These are phyloP conservation scores for Saccharomycopsis amapae DNA, from an alignment of 805 yeast species.

Conservation along the genomic window DNA sequence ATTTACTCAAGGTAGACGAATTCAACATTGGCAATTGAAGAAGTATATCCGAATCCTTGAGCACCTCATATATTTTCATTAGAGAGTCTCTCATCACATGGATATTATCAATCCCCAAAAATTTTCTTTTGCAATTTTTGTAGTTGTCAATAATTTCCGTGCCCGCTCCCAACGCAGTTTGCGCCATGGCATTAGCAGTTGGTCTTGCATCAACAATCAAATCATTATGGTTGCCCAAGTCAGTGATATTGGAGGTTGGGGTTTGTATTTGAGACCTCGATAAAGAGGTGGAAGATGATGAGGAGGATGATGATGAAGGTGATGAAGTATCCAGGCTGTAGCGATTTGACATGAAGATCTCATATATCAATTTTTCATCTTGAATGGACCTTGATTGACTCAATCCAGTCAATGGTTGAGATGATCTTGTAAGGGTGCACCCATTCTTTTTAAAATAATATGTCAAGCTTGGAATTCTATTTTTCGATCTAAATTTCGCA, in stretches of 20 bases:
- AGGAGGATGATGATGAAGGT: background rate
- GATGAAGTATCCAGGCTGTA: slow-evolving; percentile 24
- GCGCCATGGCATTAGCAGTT: slow-evolving; percentile 90
- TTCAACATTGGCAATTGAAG: slow-evolving; percentile 42
- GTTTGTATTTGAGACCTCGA: background rate
- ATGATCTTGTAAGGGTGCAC: slow-evolving; percentile 77
- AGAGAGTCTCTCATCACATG: slow-evolving; percentile 91
- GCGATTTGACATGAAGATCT: slow-evolving; percentile 59
- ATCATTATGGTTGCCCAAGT: slow-evolving; percentile 37
- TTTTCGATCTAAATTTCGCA: slow-evolving; percentile 77
- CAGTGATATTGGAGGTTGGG: background rate
- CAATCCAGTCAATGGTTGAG: slow-evolving; percentile 90
- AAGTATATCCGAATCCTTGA: slow-evolving; percentile 62
- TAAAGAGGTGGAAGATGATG: background rate
- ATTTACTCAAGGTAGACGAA: slow-evolving; percentile 45
- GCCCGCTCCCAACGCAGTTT: slow-evolving; percentile 97
- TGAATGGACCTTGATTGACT: slow-evolving; percentile 84
- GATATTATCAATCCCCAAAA: slow-evolving; percentile 87
- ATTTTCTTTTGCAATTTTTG: slow-evolving; percentile 56
- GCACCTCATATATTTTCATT: slow-evolving; percentile 49
- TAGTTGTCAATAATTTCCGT: slow-evolving; percentile 89
- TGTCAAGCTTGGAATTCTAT: slow-evolving; percentile 73
- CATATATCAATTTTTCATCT: slow-evolving; percentile 76
- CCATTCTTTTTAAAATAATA: slow-evolving; percentile 65
- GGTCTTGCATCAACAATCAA: slow-evolving; percentile 90